Percentiles rank a stretch among this genome's conserved stretches.
phyloP scores from a whole-genome alignment of 192 early-diverging fungal species.

The Lobosporangium transversale region DNA sequence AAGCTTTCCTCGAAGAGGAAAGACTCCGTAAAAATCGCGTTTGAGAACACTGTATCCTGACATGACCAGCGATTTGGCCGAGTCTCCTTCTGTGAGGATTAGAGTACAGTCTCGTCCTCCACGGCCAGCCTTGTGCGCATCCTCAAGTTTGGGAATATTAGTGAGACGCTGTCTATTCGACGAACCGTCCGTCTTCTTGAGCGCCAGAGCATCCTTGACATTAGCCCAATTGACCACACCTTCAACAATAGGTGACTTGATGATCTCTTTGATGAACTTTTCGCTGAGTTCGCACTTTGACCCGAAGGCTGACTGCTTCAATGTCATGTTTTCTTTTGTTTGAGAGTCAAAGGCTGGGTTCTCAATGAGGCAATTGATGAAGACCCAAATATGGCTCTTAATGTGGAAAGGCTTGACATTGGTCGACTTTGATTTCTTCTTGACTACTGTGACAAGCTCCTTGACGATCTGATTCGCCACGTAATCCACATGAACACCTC shows the following conservation, averaged over 20 bases:
- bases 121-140: constrained; percentile 92
- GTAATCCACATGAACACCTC: constrained; percentile 90
- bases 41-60: constrained; percentile 89
- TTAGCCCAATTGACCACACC: constrained; percentile 76
- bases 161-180: constrained; percentile 69
- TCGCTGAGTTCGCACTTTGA: constrained; percentile 80
- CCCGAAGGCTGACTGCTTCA: constrained; percentile 78
- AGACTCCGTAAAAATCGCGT: constrained; percentile 92
- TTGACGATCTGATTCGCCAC: constrained; percentile 84
- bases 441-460: constrained; percentile 70
- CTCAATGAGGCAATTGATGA: constrained; percentile 93
- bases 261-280: constrained; percentile 85
- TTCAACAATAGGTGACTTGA: constrained; percentile 88
- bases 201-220: constrained; percentile 74
- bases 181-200: constrained; percentile 91
- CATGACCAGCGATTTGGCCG: constrained; percentile 91
- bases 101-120: constrained; percentile 85
- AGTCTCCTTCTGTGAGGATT: constrained; percentile 98
- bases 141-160: constrained; percentile 91
- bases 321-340: constrained; percentile 96
- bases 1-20: constrained; percentile 95
- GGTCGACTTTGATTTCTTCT: constrained; percentile 78
- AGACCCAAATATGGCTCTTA: constrained; percentile 92
- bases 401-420: constrained; percentile 84
- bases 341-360: constrained; percentile 98